Evolutionary conservation across 2,329 filamentous ascomycete species (phyloP), one percentile per base, ranked within the genome.

Genomic region (Emericellopsis atlantica): DNA sequence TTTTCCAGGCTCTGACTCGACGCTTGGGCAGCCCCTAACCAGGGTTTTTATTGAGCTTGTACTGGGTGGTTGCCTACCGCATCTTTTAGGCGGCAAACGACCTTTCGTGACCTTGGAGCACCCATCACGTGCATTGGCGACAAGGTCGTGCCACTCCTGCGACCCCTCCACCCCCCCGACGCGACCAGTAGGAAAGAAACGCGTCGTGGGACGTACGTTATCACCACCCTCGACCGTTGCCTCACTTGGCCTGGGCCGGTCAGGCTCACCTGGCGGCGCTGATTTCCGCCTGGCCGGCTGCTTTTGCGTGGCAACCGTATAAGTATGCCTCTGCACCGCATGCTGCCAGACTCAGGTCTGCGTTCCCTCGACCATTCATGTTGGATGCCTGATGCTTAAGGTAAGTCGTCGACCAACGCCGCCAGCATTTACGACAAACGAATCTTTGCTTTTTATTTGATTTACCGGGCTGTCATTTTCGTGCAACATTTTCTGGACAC

Each of bases 351-450:
- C 38, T 44, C 46, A 40, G 43, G 43, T 38, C 33, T 39, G 36
- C 45, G n/a, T 24, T 39, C 16, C 36, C 16, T 24, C 11, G 23
- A 21, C 37, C 31, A 12, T 33, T 35, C 32, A 35, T 15, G 34
- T 36, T 36, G 23, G 40, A 36, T 41, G 43, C 41, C 49, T 49
- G 46, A 46, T 48, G 49, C 55, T 52, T 53, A 46, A 57, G 56
- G 57, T 59, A 61, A 50, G 57, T 57, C 48, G 32, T 32, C 15
- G 40, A 40, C 36, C 34, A 21, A 37, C 4, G 2, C 14, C 37
- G 11, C n/a, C 26, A 5, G 4, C 26, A 15, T 14, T 15, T 12
- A 32, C 22, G n/a, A 32, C 23, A 9, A 35, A 24, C 22, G 18
- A 24, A 8, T 34, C 11, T 40, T 46, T 44, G 21, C 35, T 43